A percentile compares a stretch with the other conserved stretches of the same genome.
Conservation (phyloP, 306 rosid species). For the Senna siamea region DNA sequence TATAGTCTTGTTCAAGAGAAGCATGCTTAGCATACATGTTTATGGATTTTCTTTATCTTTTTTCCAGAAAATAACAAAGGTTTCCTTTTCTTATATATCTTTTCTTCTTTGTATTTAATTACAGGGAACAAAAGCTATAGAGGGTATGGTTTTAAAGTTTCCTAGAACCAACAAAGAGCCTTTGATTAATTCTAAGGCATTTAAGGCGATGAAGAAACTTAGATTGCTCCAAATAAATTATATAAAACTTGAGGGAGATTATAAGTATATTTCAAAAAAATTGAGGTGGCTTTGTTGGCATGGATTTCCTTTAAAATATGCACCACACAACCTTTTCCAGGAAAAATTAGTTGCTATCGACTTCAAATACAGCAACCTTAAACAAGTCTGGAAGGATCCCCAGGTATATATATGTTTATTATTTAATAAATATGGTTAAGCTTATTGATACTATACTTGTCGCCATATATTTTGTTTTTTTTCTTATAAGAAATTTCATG, state of each 20-base stretch:
- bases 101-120: too few relatives aligned
- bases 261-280: constrained; percentile 10
- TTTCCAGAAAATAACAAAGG: too few relatives aligned
- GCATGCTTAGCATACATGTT: too few relatives aligned
- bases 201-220: constrained; percentile 31
- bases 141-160: constrained; percentile 8
- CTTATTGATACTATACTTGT: not conserved
- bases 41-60: not conserved
- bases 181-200: constrained; percentile 31
- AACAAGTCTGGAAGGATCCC: not conserved
- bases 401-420: not conserved
- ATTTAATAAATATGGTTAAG: not conserved
- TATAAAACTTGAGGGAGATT: constrained; percentile 9
- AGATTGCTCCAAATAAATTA: constrained; percentile 33
- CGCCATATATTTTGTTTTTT: not conserved
- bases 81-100: not conserved
- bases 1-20: too few relatives aligned
- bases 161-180: not conserved
- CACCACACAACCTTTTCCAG: not conserved
- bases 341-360: not conserved
- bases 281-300: constrained; percentile 38
- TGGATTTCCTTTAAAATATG: not conserved
- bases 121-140: constrained; percentile 35
- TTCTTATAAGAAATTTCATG: not conserved
- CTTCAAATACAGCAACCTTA: not conserved